phyloP scores from a whole-genome alignment of 2,329 filamentous ascomycete species.

The Phialocephala sp. region DNA sequence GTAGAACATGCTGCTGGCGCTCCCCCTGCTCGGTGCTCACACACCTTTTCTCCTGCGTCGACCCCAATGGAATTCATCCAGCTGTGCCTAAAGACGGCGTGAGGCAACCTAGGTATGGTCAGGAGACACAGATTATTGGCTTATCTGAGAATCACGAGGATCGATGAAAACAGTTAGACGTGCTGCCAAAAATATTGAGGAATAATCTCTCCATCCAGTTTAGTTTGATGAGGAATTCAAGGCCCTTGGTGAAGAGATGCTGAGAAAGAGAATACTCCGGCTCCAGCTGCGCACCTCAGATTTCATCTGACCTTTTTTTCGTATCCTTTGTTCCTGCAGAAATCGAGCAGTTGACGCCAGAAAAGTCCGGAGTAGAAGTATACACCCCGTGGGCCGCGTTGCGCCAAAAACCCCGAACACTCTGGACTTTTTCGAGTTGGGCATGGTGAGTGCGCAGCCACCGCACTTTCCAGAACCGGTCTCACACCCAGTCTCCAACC shows the following conservation, averaged over 20 bases:
- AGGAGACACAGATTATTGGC: constrained; percentile 35
- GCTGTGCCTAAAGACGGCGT: constrained; percentile 27
- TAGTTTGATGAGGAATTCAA: not conserved
- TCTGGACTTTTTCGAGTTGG: not conserved
- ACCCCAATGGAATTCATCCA: constrained; percentile 24
- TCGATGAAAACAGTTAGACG: constrained; percentile 16
- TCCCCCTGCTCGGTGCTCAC: constrained; percentile 8
- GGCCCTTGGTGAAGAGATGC: not conserved
- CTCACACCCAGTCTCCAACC: not conserved
- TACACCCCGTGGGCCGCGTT: not conserved
- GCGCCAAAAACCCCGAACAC: constrained; percentile 1
- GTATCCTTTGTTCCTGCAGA: constrained; percentile 7
- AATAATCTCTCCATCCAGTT: not conserved
- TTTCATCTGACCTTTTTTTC: not conserved
- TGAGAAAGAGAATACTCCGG: not conserved
- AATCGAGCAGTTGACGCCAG: not conserved
- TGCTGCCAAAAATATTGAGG: constrained; percentile 9
- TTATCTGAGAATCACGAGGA: constrained; percentile 35
- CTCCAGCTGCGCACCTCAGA: no score
- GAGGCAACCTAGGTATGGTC: constrained; percentile 22
- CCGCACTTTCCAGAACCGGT: not conserved
- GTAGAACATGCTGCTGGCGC: constrained; percentile 10
- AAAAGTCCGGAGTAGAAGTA: not conserved
- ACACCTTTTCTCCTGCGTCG: constrained; percentile 4
- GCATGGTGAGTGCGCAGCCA: not conserved